Evolutionary conservation across 2,329 filamentous ascomycete genomes (phyloP).

Genomic region (Nigrospora oryzae): DNA sequence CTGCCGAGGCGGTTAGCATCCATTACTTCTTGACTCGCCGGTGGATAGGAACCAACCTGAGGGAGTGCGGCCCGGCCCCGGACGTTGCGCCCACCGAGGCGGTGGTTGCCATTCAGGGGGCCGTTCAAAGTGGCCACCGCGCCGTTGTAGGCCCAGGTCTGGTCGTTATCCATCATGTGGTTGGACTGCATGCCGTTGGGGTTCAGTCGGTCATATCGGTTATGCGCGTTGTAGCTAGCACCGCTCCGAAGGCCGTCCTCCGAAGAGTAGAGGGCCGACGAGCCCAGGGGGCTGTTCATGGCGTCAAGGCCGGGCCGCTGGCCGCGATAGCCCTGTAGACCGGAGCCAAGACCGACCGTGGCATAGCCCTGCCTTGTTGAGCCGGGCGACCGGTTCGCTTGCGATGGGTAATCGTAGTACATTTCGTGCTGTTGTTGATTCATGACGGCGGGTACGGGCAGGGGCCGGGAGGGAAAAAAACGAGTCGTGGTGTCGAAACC

Average conservation of each 20-base stretch:
- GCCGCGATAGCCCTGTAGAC: conserved; percentile 43
- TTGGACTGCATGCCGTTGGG: conserved; percentile 24
- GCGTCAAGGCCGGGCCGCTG: conserved; percentile 75
- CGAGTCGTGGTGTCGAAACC: neutral
- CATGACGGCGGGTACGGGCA: conserved; percentile 23
- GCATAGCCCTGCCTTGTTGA: conserved; percentile 55
- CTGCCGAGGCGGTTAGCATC: conserved; percentile 16
- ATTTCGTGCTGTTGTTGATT: conserved; percentile 53
- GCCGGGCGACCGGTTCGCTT: conserved; percentile 62
- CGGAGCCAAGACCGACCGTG: conserved; percentile 47
- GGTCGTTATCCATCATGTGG: conserved; percentile 58
- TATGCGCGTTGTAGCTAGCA: conserved; percentile 45
- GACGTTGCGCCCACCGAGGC: conserved; percentile 39
- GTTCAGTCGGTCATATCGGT: conserved; percentile 26
- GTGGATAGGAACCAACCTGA: conserved; percentile 38
- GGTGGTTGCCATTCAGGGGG: conserved; percentile 55
- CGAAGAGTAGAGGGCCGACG: conserved; percentile 57
- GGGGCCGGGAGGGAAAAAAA: neutral
- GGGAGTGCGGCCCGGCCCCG: conserved; percentile 58
- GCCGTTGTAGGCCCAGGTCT: conserved; percentile 63
- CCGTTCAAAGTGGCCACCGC: conserved; percentile 56
- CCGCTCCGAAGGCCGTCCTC: conserved; percentile 57
- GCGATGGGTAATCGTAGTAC: conserved; percentile 61
- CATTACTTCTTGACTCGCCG: conserved; percentile 4
- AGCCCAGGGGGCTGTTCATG: conserved; percentile 50